These are phyloP conservation scores for Saccharomycopsis oosterbeekiorum DNA, from an alignment of 805 yeast species.

Conservation along the genomic window DNA sequence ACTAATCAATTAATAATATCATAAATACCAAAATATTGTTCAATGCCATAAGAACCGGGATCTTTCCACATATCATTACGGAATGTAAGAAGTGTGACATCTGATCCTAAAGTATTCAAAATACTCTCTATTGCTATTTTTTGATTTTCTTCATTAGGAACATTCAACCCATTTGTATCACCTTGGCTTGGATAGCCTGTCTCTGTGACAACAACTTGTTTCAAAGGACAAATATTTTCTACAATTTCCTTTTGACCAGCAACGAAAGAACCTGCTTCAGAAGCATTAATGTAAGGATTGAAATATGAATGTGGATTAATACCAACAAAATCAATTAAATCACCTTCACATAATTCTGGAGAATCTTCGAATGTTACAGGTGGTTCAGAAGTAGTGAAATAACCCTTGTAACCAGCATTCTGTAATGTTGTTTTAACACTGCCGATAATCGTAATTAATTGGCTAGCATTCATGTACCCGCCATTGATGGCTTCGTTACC, in stretches of 20 bases:
- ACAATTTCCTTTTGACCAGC: constrained; percentile 50
- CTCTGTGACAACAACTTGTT: constrained; percentile 59
- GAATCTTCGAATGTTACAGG: constrained; percentile 59
- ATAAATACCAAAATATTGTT: constrained; percentile 74
- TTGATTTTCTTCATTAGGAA: constrained; percentile 67
- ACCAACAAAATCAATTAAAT: constrained; percentile 75
- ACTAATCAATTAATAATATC: constrained; percentile 23
- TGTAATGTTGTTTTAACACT: constrained; percentile 49
- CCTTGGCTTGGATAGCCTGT: constrained; percentile 87
- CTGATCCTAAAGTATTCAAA: constrained; percentile 44
- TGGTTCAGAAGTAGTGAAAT: constrained; percentile 80
- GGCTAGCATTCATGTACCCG: constrained; percentile 48
- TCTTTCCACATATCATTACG: constrained; percentile 79
- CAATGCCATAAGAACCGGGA: constrained; percentile 78
- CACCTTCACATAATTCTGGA: constrained; percentile 58
- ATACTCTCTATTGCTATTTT: constrained; percentile 55
- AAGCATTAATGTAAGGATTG: constrained; percentile 51
- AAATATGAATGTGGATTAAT: constrained; percentile 84
- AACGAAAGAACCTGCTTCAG: constrained; percentile 62
- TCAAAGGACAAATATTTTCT: constrained; percentile 43
- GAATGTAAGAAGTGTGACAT: constrained; percentile 67
- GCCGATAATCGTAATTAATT: constrained; percentile 55
- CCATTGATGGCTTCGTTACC: constrained; percentile 82
- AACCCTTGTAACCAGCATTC: constrained; percentile 68
- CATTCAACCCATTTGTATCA: constrained; percentile 56